Conservation (phyloP, 2,329 filamentous ascomycete genomes). For the Acarospora socialis region DNA sequence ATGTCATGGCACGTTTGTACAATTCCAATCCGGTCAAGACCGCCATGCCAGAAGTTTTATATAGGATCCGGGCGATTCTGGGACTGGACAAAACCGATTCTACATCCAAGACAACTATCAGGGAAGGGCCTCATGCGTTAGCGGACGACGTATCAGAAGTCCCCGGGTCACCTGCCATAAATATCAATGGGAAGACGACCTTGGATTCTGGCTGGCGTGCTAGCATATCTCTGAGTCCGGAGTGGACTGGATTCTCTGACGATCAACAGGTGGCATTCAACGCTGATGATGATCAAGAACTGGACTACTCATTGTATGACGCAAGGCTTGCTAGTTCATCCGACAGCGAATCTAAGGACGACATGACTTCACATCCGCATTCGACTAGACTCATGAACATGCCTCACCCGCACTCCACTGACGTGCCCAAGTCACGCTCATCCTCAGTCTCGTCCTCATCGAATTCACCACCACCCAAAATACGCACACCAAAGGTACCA, state of each 20-base stretch:
- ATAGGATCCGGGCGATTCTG: constrained; percentile 25
- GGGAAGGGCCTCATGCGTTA: not conserved
- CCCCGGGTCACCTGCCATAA: too few species aligned
- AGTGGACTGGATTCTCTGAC: too few species aligned
- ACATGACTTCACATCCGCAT: constrained; percentile 10
- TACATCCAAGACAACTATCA: not conserved
- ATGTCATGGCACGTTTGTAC: constrained; percentile 45
- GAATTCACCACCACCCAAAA: constrained; percentile 16
- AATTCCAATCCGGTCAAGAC: constrained; percentile 46
- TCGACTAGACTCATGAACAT: not conserved
- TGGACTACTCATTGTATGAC: constrained; percentile 7
- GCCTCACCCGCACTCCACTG: constrained; percentile 1
- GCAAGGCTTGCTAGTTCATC: constrained; percentile 9
- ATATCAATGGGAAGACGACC: too few species aligned
- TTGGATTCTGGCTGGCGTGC: too few species aligned
- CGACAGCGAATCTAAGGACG: constrained; percentile 10
- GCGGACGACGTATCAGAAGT: too few species aligned
- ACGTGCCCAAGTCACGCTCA: constrained; percentile 23
- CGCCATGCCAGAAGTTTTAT: constrained; percentile 34
- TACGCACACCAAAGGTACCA: constrained; percentile 13
- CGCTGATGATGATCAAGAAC: constrained; percentile 2
- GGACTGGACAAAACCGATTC: constrained; percentile 17
- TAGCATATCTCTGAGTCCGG: too few species aligned
- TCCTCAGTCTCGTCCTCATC: constrained; percentile 18
- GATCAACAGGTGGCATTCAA: not conserved